phyloP scores from a whole-genome alignment of 495 filamentous ascomycete genomes.

The Terfezia claveryi region DNA sequence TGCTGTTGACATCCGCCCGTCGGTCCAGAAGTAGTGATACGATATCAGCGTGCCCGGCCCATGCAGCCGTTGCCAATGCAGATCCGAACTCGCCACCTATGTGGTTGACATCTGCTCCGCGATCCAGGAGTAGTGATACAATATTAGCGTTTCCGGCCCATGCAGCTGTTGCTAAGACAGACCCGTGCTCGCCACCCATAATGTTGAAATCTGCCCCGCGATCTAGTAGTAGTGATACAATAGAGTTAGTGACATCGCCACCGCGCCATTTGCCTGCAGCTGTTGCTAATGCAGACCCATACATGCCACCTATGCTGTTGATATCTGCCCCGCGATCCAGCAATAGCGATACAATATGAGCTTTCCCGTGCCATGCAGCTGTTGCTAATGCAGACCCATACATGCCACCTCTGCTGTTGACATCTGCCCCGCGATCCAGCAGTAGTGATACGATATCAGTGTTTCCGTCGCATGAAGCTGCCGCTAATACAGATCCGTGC shows the following conservation, averaged over 20 bases:
- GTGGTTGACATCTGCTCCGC: constrained; percentile 13
- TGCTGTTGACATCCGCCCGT: constrained; percentile 11
- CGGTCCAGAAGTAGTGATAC: constrained; percentile 8
- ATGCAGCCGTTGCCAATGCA: constrained; percentile 11
- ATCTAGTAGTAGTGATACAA: no score
- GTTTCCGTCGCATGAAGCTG: constrained; percentile 1
- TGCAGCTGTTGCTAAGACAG: constrained; percentile 10
- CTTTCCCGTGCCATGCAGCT: constrained; percentile 1
- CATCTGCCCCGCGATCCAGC: constrained; percentile 11
- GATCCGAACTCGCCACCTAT: constrained; percentile 8
- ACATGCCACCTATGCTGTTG: no score
- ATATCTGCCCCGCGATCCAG: no score
- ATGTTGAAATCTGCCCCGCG: constrained; percentile 13
- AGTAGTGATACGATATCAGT: constrained; percentile 2
- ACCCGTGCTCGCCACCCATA: constrained; percentile 4
- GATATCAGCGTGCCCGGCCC: not conserved
- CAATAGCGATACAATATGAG: no score
- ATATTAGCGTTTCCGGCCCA: not conserved
- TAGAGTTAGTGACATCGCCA: no score
- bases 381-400: constrained; percentile 13
- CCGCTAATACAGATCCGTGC: constrained; percentile 10
- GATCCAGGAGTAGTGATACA: constrained; percentile 7
- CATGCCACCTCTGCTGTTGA: constrained; percentile 8
- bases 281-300: no score
- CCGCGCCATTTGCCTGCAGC: no score